Evolutionary conservation across 306 rosid species (phyloP).

Genomic region (Castanea mollissima): DNA sequence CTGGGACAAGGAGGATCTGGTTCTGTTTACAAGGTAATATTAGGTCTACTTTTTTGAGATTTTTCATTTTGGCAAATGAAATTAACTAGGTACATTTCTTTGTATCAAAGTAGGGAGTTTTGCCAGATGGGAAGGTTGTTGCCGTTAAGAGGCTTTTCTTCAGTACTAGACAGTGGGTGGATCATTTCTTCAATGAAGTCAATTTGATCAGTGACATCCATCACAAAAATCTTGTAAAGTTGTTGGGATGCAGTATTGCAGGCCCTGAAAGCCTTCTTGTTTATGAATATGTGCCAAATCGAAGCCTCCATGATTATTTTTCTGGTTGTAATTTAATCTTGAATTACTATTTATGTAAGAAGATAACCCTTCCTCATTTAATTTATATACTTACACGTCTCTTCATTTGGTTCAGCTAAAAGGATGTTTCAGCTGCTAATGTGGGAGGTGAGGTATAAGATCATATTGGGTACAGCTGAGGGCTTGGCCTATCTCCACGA

Average conservation of each 20-base stretch:
- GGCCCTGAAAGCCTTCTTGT: constrained; percentile 82
- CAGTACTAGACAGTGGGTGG: constrained; percentile 50
- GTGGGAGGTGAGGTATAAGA: constrained; percentile 37
- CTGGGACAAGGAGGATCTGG: constrained; percentile 90
- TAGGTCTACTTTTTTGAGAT: neutral
- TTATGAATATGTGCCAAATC: constrained; percentile 64
- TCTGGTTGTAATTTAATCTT: constrained; percentile 37
- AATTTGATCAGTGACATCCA: constrained; percentile 39
- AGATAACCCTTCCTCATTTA: neutral
- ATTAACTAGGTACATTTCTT: neutral
- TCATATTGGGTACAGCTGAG: constrained; percentile 53
- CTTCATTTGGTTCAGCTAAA: constrained; percentile 13
- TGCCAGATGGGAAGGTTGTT: constrained; percentile 34
- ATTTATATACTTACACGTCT: neutral
- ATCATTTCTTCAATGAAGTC: constrained; percentile 49
- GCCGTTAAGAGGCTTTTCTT: constrained; percentile 60
- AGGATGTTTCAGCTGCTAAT: constrained; percentile 14
- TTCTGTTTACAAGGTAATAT: constrained; percentile 61
- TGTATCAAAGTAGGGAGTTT: constrained; percentile 29
- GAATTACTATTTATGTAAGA: neutral
- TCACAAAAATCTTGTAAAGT: constrained; percentile 50
- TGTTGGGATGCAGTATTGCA: constrained; percentile 70
- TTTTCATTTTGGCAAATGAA: neutral
- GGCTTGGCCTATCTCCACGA: constrained; percentile 68
- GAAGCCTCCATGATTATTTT: constrained; percentile 55